Evolutionary conservation across 169 alveolate genomes (phyloP).

Genomic region (Eimeria sp.): DNA sequence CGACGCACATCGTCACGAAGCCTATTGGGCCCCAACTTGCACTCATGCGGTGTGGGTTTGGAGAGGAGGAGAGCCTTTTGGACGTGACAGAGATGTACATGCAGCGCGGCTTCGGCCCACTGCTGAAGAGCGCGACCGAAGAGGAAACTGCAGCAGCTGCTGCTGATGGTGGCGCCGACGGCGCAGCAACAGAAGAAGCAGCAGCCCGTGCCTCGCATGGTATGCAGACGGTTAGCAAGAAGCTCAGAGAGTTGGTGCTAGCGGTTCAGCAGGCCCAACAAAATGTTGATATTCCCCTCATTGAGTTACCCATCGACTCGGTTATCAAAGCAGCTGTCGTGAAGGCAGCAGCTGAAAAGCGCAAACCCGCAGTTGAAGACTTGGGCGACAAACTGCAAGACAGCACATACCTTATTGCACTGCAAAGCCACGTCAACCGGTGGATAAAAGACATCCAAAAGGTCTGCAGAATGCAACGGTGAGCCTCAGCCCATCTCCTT

Average conservation of each 20-base stretch:
- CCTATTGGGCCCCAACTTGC: constrained; percentile 79
- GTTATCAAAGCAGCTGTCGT: constrained; percentile 90
- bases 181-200: constrained; percentile 13
- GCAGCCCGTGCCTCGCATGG: constrained; percentile 73
- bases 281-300: constrained; percentile 96
- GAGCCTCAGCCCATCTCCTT: neutral
- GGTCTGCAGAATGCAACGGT: constrained; percentile 88
- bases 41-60: constrained; percentile 85
- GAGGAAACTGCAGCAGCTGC: constrained; percentile 71
- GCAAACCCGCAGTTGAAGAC: constrained; percentile 62
- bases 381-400: constrained; percentile 86
- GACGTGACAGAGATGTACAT: constrained; percentile 86
- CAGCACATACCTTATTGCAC: constrained; percentile 83
- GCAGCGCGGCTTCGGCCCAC: constrained; percentile 87
- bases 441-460: constrained; percentile 92
- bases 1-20: constrained; percentile 23
- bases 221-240: constrained; percentile 88
- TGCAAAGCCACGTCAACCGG: constrained; percentile 89
- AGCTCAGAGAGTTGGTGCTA: constrained; percentile 93
- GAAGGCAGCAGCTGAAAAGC: constrained; percentile 85
- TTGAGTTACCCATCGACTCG: constrained; percentile 93
- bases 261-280: constrained; percentile 96
- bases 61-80: constrained; percentile 83
- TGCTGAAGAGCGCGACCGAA: constrained; percentile 70
- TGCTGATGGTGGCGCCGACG: constrained; percentile 68